phyloP scores from a whole-genome alignment of 176 grass and related monocot species.

The Dendrocalamus sinicus region DNA sequence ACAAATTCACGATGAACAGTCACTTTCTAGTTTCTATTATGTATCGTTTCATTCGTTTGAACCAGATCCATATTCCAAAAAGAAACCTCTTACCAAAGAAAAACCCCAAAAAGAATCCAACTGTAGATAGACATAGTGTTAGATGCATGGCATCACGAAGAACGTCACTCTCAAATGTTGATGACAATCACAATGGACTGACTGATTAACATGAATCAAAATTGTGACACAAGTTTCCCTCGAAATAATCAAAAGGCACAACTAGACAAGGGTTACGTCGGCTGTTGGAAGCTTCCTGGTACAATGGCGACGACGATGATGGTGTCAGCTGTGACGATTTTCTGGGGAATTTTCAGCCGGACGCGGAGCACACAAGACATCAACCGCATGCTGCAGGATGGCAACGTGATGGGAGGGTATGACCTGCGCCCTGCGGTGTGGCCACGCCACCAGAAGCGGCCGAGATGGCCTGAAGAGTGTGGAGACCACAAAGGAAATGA shows the following conservation, averaged over 20 bases:
- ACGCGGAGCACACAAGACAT: neutral
- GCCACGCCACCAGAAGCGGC: neutral
- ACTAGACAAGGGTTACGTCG: neutral
- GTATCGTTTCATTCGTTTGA: neutral
- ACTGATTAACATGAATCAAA: too few relatives aligned
- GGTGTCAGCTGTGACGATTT: constrained; percentile 47
- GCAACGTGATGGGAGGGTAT: neutral
- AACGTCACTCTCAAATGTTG: neutral
- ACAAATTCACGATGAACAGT: neutral
- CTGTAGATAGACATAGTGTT: neutral
- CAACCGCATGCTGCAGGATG: neutral
- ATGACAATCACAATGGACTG: neutral
- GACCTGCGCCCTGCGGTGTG: neutral
- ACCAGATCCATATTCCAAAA: neutral
- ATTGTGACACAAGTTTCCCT: neutral
- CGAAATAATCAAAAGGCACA: neutral
- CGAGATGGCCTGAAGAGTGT: too few relatives aligned
- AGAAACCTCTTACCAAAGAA: neutral
- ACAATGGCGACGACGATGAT: neutral
- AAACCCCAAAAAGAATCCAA: neutral
- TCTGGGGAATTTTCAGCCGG: neutral
- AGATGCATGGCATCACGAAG: neutral
- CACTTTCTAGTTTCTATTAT: too few relatives aligned
- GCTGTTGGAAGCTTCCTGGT: neutral
- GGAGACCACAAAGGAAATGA: neutral